Evolutionary conservation across 2,329 filamentous ascomycete species (phyloP).

Genomic region (Colletotrichum salicis): DNA sequence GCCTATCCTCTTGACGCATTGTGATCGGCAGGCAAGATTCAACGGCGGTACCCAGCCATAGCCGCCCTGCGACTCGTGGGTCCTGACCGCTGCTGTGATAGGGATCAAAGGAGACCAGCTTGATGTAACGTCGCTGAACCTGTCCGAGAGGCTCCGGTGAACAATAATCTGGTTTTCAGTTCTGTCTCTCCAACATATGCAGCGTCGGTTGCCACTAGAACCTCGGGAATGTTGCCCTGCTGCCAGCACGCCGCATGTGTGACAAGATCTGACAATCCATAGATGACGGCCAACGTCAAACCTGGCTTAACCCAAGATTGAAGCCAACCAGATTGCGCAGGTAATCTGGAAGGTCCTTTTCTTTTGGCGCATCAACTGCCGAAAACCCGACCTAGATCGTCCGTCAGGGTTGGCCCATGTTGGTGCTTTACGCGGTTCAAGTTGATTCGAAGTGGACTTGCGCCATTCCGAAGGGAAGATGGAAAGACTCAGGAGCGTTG

Average conservation of each 20-base stretch:
- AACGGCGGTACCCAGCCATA: constrained; percentile 6
- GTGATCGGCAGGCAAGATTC: constrained; percentile 12
- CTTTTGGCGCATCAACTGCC: not conserved
- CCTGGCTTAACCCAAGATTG: not conserved
- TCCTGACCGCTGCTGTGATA: constrained; percentile 1
- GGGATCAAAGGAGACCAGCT: not conserved
- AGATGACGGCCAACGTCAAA: not conserved
- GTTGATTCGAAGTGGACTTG: not conserved
- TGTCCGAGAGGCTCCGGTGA: not conserved
- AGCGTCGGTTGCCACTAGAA: not conserved
- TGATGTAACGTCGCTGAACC: not conserved
- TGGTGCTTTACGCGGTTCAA: not conserved
- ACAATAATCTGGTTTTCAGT: not conserved
- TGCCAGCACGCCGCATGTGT: not conserved
- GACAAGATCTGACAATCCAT: not conserved
- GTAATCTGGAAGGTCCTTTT: not conserved
- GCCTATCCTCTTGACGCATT: constrained; percentile 6
- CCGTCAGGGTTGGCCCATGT: constrained; percentile 4
- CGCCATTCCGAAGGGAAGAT: not conserved
- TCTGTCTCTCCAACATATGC: not conserved
- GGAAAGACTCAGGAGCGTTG: not conserved
- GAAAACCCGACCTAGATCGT: not conserved
- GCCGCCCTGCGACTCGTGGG: not conserved
- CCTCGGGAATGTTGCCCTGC: no score
- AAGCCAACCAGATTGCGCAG: not conserved